A percentile compares a stretch with the other conserved stretches of the same genome.
Evolutionary conservation across 768 basidiomycete genomes (phyloP).

Genomic region (Cyclocybe cylindracea): DNA sequence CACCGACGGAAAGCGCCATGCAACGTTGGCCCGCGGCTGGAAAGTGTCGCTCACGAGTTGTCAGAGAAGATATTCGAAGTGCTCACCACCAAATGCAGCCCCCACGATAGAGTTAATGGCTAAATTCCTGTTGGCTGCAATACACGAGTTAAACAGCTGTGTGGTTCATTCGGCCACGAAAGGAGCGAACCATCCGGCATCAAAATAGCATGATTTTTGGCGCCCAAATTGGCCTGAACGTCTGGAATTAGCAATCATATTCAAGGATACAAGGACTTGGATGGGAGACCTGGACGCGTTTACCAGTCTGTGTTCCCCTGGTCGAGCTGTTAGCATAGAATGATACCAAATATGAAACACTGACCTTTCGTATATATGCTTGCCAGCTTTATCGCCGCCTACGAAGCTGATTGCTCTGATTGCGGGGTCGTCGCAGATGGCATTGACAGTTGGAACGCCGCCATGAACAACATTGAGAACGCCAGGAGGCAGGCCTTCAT

Average conservation of each 20-base stretch:
- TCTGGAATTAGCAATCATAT: background rate
- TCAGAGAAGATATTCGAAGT: background rate
- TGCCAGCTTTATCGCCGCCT: constrained; percentile 90
- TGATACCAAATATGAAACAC: constrained; percentile 1
- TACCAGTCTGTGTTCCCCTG: constrained; percentile 84
- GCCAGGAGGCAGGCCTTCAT: constrained; percentile 72
- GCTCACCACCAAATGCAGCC: constrained; percentile 86
- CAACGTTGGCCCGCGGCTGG: constrained; percentile 94
- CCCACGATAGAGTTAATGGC: constrained; percentile 91
- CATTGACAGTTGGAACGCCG: constrained; percentile 85
- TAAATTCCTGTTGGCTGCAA: constrained; percentile 84
- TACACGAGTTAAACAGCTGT: background rate
- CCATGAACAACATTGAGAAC: constrained; percentile 95
- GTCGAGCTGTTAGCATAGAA: background rate
- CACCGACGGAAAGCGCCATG: constrained; percentile 94
- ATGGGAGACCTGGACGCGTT: constrained; percentile 70
- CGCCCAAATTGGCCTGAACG: constrained; percentile 68
- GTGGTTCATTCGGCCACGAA: background rate
- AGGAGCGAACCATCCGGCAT: constrained; percentile 83
- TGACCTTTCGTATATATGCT: constrained; percentile 89
- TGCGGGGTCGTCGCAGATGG: constrained; percentile 87
- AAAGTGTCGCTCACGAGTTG: background rate
- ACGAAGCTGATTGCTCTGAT: constrained; percentile 98
- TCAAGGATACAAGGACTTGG: constrained; percentile 5
- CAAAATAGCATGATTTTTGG: constrained; percentile 92